phyloP scores from a whole-genome alignment of 2,329 filamentous ascomycete genomes.

The Talaromyces piceae region DNA sequence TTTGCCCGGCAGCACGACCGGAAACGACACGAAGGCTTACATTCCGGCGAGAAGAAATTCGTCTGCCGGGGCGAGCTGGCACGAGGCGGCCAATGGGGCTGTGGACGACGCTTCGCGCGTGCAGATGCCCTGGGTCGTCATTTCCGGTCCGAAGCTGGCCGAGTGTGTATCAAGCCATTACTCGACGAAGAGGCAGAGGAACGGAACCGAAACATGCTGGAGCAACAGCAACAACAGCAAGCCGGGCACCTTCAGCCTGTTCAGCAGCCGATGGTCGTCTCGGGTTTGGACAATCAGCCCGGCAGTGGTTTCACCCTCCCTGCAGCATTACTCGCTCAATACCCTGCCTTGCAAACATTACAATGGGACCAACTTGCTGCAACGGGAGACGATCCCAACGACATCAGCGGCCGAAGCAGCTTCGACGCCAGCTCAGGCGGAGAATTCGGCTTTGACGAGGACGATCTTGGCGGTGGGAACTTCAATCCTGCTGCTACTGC shows the following conservation, averaged over 20 bases:
- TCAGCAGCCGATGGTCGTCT: constrained; percentile 53
- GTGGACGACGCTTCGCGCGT: constrained; percentile 83
- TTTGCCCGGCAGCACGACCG: constrained; percentile 96
- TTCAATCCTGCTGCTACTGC: constrained; percentile 26
- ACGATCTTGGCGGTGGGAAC: constrained; percentile 31
- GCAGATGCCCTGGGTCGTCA: constrained; percentile 91
- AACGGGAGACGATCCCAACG: constrained; percentile 47
- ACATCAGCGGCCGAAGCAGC: constrained; percentile 59
- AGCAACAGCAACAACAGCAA: constrained; percentile 57
- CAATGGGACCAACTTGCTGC: constrained; percentile 73
- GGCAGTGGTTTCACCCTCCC: constrained; percentile 64
- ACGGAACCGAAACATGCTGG: constrained; percentile 65
- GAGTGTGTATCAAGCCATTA: constrained; percentile 94
- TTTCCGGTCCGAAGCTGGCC: constrained; percentile 90
- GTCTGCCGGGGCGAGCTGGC: constrained; percentile 90
- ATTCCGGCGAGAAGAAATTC: constrained; percentile 98
- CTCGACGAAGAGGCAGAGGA: constrained; percentile 89
- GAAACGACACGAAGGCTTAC: constrained; percentile 91
- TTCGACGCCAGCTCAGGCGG: constrained; percentile 39
- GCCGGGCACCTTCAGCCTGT: constrained; percentile 52
- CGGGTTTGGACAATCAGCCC: constrained; percentile 48
- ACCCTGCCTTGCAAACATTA: constrained; percentile 83
- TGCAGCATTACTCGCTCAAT: constrained; percentile 80
- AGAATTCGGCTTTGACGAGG: constrained; percentile 38
- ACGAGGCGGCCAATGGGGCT: constrained; percentile 79